Conservation (phyloP, 169 alveolate genomes). For the Babesia ovis region DNA sequence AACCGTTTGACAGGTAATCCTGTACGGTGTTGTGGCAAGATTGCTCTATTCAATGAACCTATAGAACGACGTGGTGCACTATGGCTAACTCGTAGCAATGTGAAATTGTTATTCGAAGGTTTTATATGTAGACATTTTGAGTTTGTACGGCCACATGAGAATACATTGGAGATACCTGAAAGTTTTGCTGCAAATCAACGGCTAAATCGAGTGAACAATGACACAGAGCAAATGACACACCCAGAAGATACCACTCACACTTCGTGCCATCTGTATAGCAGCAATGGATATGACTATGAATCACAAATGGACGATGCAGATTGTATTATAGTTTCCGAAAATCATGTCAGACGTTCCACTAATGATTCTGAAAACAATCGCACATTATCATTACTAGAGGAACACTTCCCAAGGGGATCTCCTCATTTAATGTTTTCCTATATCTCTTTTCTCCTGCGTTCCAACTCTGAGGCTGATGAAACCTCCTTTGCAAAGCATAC, state of each 20-base stretch:
- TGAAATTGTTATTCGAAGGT: conserved; percentile 62
- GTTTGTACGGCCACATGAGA: not conserved
- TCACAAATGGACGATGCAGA: not conserved
- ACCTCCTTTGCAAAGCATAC: conserved; percentile 17
- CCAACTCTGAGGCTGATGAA: not conserved
- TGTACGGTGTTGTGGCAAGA: conserved; percentile 57
- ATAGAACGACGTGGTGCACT: conserved; percentile 33
- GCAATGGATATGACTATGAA: not conserved
- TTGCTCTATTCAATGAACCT: conserved; percentile 48
- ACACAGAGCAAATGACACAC: not conserved
- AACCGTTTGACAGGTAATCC: conserved; percentile 18
- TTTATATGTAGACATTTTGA: conserved; percentile 4
- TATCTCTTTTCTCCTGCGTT: conserved; percentile 18
- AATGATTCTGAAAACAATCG: not conserved
- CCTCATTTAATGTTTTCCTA: conserved; percentile 26
- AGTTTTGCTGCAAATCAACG: not conserved
- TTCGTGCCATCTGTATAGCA: not conserved
- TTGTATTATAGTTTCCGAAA: not conserved
- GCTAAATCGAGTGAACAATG: not conserved
- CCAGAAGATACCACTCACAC: not conserved
- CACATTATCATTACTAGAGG: not conserved
- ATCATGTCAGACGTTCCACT: conserved; percentile 8
- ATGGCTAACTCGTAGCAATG: conserved; percentile 58
- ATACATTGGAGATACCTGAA: not conserved
- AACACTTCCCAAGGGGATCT: conserved; percentile 54